Percentiles rank a stretch among this genome's conserved stretches.
phyloP scores from a whole-genome alignment of 495 filamentous ascomycete genomes.

The Hypoxylon trugodes region DNA sequence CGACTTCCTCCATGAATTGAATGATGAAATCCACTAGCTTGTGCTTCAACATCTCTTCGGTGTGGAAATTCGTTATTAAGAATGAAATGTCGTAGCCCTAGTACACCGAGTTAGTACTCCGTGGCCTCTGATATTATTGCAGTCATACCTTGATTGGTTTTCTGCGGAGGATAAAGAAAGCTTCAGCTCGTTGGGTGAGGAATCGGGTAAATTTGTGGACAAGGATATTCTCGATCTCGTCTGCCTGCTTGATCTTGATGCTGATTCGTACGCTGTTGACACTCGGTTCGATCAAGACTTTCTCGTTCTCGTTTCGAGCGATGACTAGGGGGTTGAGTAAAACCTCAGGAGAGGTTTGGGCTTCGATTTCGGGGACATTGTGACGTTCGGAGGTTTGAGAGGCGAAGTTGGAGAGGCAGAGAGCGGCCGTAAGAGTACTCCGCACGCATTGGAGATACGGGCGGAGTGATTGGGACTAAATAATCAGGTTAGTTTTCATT shows the following conservation, averaged over 20 bases:
- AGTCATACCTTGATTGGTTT: slow-evolving; percentile 87
- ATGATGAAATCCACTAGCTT: slow-evolving; percentile 99
- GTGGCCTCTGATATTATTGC: not conserved
- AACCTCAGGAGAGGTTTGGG: slow-evolving; percentile 88
- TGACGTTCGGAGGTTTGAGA: slow-evolving; percentile 95
- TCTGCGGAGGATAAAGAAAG: slow-evolving; percentile 94
- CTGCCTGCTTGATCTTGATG: slow-evolving; percentile 98
- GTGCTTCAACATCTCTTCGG: slow-evolving; percentile 97
- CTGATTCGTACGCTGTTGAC: slow-evolving; percentile 95
- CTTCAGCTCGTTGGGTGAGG: slow-evolving; percentile 93
- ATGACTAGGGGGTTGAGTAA: slow-evolving; percentile 90
- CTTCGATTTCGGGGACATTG: slow-evolving; percentile 98
- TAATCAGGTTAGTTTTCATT: slow-evolving; percentile 11
- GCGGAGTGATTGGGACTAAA: slow-evolving; percentile 95
- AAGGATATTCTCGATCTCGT: slow-evolving; percentile 96
- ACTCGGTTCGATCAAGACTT: slow-evolving; percentile 90
- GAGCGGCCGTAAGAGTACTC: slow-evolving; percentile 90
- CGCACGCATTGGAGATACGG: slow-evolving; percentile 97
- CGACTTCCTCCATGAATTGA: slow-evolving; percentile 99
- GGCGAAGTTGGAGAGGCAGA: slow-evolving; percentile 96
- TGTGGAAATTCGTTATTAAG: slow-evolving; percentile 97
- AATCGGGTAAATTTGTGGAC: slow-evolving; percentile 99
- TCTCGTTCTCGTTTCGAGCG: slow-evolving; percentile 93
- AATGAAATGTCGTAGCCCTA: slow-evolving; percentile 99
- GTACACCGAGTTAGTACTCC: no score